phyloP scores from a whole-genome alignment of 768 basidiomycete genomes.

The Lentinula sp. region DNA sequence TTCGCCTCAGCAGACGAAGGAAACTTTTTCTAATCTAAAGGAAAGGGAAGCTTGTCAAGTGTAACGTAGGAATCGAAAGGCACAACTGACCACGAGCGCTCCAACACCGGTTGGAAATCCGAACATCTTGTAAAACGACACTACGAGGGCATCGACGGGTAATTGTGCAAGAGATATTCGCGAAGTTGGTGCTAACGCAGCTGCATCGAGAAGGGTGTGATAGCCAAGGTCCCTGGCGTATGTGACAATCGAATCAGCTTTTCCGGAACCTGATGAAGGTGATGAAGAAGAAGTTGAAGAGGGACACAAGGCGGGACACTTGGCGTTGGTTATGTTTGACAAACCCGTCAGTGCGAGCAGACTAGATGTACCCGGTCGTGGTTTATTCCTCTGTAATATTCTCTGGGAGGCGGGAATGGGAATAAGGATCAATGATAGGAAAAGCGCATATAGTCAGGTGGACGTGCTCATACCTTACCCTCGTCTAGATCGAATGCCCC shows the following conservation, averaged over 20 bases:
- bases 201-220: slow-evolving; percentile 73
- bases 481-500: slow-evolving; percentile 37
- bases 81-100: slow-evolving; percentile 56
- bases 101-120: slow-evolving; percentile 85
- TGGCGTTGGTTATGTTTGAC: slow-evolving; percentile 78
- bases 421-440: slow-evolving; percentile 18
- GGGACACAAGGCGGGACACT: slow-evolving; percentile 35
- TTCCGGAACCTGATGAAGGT: not conserved
- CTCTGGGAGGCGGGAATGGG: not conserved
- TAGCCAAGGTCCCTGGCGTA: slow-evolving; percentile 68
- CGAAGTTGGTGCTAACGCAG: slow-evolving; percentile 73
- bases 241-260: slow-evolving; percentile 45
- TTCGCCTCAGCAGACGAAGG: slow-evolving; percentile 51
- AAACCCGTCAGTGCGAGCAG: slow-evolving; percentile 75
- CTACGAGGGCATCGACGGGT: slow-evolving; percentile 74
- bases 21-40: slow-evolving; percentile 41
- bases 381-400: not conserved
- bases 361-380: slow-evolving; percentile 28
- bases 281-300: not conserved
- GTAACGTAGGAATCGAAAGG: not conserved
- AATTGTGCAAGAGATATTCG: slow-evolving; percentile 56
- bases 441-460: slow-evolving; percentile 13
- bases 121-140: slow-evolving; percentile 90
- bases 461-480: slow-evolving; percentile 46
- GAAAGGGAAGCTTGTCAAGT: not conserved